Percentiles rank a stretch among this genome's conserved stretches.
Evolutionary conservation across 129 eudicot genomes (phyloP).

Genomic region (carrot (Daucus carota)): DH1_v3.0 NC_030388.2:3383001-3383500

Average conservation of each 20-base stretch:
- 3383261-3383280: not conserved
- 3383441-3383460: too few species aligned
- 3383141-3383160: too few species aligned
- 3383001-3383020: not conserved
- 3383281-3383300: not conserved
- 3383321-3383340: too few species aligned
- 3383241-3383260: not conserved
- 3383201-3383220: not conserved
- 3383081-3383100: not conserved
- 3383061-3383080: too few species aligned
- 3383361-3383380: not conserved
- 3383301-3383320: not conserved
- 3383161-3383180: not conserved
- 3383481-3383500: too few species aligned
- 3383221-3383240: not conserved
- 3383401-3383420: not conserved
- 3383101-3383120: too few species aligned
- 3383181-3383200: not conserved
- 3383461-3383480: too few species aligned
- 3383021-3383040: too few species aligned
- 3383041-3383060: too few species aligned
- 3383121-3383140: too few species aligned
- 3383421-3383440: not conserved
- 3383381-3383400: not conserved
- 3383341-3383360: not conserved